Percentiles rank a stretch among this genome's conserved stretches.
Conservation (phyloP, 192 early-diverging fungal species). For the Spinellus fusiger region DNA sequence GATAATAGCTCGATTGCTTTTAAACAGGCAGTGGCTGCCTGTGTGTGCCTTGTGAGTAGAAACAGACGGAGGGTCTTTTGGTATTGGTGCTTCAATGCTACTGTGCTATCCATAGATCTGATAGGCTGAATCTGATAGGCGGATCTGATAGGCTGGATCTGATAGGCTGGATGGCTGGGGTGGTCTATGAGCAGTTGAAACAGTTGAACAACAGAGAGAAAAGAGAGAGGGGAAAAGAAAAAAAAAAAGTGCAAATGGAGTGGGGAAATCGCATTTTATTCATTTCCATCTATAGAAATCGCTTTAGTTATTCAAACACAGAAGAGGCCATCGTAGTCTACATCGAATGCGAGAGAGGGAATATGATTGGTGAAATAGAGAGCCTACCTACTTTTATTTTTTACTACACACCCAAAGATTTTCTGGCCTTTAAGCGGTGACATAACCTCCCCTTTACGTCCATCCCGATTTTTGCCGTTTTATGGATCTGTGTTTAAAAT, state of each 20-base stretch:
- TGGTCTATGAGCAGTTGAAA: not conserved
- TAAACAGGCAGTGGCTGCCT: constrained; percentile 16
- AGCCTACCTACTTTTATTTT: too few species aligned
- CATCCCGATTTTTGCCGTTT: too few species aligned
- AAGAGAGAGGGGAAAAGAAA: constrained; percentile 73
- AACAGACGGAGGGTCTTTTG: constrained; percentile 25
- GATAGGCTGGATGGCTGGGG: not conserved
- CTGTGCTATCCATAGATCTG: too few species aligned
- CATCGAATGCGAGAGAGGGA: too few species aligned
- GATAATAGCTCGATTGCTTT: constrained; percentile 13
- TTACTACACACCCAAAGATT: too few species aligned
- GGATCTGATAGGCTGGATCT: not conserved
- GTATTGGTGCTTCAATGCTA: constrained; percentile 4
- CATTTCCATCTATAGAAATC: too few species aligned
- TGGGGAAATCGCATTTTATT: constrained; percentile 78
- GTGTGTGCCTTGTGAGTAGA: constrained; percentile 22
- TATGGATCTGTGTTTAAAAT: too few species aligned
- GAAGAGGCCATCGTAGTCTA: too few species aligned
- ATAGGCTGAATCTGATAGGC: not conserved
- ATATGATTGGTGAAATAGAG: too few species aligned
- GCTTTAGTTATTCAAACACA: too few species aligned
- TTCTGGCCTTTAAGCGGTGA: too few species aligned
- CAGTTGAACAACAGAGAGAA: constrained; percentile 77
- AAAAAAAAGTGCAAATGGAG: constrained; percentile 72
- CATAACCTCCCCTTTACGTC: too few species aligned